Evolutionary conservation across 1,284 basidiomycete species (phyloP).

Genomic region (Albatrellus sp.): DNA sequence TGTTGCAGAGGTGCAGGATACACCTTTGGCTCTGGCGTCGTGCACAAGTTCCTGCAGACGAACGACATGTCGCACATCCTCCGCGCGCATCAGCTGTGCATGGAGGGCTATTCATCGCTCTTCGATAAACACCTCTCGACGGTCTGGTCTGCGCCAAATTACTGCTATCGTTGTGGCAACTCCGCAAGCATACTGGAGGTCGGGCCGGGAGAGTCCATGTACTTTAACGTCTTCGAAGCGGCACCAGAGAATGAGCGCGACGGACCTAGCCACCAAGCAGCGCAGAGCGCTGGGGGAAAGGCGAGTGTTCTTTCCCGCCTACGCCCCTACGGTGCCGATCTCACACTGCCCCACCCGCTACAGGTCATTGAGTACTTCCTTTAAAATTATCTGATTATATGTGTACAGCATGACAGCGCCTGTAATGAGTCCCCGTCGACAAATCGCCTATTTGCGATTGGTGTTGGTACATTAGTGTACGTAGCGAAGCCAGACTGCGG

Average conservation of each 20-base stretch:
- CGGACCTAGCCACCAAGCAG: slow-evolving; percentile 62
- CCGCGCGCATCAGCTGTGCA: slow-evolving; percentile 96
- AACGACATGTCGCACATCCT: slow-evolving; percentile 98
- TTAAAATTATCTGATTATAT: slow-evolving; percentile 9
- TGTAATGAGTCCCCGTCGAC: no score
- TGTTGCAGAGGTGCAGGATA: slow-evolving; percentile 84
- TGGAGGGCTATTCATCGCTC: slow-evolving; percentile 95
- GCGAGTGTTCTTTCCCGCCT: slow-evolving; percentile 23
- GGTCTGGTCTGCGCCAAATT: slow-evolving; percentile 98
- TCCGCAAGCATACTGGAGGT: slow-evolving; percentile 95
- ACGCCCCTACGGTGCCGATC: slow-evolving; percentile 2
- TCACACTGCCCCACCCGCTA: slow-evolving; percentile 1
- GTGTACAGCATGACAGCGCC: neutral
- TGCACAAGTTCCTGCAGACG: slow-evolving; percentile 92
- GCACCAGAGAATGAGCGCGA: slow-evolving; percentile 95
- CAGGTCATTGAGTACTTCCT: slow-evolving; percentile 55
- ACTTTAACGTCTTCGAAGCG: slow-evolving; percentile 97
- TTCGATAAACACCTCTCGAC: slow-evolving; percentile 95
- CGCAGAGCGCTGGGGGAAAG: slow-evolving; percentile 58
- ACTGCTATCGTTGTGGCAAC: slow-evolving; percentile 97
- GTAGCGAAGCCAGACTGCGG: no score
- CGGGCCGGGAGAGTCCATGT: slow-evolving; percentile 79
- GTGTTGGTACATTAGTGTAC: no score
- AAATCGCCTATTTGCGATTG: no score
- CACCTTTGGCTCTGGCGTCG: slow-evolving; percentile 96